A percentile compares a stretch with the other conserved stretches of the same genome.
These are phyloP conservation scores for Apophysomyces elegans DNA, from an alignment of 371 early-diverging fungal species.

Conservation along the genomic window DNA sequence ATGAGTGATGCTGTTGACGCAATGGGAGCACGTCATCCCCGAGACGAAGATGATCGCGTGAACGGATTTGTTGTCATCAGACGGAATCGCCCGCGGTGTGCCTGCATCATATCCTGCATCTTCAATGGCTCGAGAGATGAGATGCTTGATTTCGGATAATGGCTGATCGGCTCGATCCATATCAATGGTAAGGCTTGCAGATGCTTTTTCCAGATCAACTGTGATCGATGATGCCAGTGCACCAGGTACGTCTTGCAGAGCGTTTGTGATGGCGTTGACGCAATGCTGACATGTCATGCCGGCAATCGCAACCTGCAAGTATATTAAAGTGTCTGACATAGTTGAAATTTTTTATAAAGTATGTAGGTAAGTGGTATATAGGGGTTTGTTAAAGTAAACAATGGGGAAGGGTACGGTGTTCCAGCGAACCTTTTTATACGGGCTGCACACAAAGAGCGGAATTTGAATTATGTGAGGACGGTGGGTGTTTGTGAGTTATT, in stretches of 20 bases:
- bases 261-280: slow-evolving; percentile 27
- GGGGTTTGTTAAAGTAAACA: no score
- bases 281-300: slow-evolving; percentile 50
- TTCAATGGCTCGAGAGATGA: slow-evolving; percentile 29
- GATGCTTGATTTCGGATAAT: slow-evolving; percentile 16
- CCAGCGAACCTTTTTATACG: slow-evolving; percentile 1
- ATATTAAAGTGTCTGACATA: background rate
- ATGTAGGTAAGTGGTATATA: background rate
- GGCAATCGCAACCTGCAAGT: slow-evolving; percentile 11
- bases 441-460: slow-evolving; percentile 12
- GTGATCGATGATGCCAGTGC: slow-evolving; percentile 16
- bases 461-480: background rate
- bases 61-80: background rate
- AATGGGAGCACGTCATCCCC: slow-evolving; percentile 90
- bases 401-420: no score
- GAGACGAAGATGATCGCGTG: slow-evolving; percentile 46
- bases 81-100: background rate
- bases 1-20: slow-evolving; percentile 73
- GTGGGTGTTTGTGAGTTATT: background rate
- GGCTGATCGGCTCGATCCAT: background rate
- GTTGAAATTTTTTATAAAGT: background rate
- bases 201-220: slow-evolving; percentile 33
- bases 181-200: slow-evolving; percentile 23
- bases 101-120: slow-evolving; percentile 42
- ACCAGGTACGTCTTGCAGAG: slow-evolving; percentile 24